phyloP scores from a whole-genome alignment of 208 protist genomes.

The Leptomonas pyrrhocoris region DNA sequence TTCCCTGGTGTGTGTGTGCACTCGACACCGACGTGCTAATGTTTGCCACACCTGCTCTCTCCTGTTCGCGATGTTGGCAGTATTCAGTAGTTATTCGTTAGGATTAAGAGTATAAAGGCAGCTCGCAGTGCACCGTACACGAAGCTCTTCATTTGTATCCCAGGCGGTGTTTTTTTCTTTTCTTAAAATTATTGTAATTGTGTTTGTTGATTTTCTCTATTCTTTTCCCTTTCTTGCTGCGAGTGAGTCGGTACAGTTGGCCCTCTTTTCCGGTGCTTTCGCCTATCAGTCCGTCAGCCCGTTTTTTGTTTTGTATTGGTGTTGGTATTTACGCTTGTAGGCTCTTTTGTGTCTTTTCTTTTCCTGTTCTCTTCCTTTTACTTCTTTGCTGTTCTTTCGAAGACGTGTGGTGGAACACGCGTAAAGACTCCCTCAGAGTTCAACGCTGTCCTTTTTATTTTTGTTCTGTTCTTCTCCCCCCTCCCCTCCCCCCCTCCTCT shows the following conservation, averaged over 20 bases:
- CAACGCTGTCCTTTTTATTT: no score
- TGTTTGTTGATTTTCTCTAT: neutral
- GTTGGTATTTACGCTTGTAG: neutral
- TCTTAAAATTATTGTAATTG: neutral
- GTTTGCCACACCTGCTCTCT: no score
- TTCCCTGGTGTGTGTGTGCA: no score
- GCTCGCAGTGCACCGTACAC: neutral
- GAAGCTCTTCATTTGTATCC: neutral
- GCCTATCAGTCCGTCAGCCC: neutral
- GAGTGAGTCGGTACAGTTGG: neutral
- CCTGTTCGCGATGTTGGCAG: no score
- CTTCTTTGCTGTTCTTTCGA: no score
- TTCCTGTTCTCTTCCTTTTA: neutral
- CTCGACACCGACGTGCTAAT: no score
- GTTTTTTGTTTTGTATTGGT: neutral
- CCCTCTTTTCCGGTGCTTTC: neutral
- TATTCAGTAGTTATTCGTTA: neutral
- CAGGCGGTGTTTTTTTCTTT: neutral
- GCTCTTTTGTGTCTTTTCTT: conserved; percentile 1
- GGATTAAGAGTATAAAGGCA: neutral
- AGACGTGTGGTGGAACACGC: no score
- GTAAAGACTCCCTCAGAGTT: no score
- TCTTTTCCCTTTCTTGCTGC: conserved; percentile 7
- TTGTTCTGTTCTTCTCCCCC: no score
- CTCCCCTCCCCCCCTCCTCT: no score